Evolutionary conservation across 495 filamentous ascomycete species (phyloP).

Genomic region (Clohesyomyces aquaticus): DNA sequence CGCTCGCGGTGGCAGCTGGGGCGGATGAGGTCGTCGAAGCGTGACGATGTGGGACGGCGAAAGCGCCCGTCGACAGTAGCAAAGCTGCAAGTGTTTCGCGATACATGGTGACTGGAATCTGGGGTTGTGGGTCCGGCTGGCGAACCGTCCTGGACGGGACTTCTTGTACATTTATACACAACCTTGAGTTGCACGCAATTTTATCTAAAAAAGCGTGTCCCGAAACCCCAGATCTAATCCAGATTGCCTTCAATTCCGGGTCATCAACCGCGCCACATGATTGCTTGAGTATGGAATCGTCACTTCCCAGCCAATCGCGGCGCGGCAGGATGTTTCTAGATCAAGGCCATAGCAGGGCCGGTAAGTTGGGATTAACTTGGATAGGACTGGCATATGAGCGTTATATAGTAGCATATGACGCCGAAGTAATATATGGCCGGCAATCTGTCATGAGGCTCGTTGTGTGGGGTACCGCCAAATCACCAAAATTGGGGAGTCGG

Average conservation of each 20-base stretch:
- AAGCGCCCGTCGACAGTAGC: constrained; percentile 15
- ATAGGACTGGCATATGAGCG: constrained; percentile 20
- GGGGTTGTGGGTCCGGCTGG: constrained; percentile 6
- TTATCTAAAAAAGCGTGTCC: neutral
- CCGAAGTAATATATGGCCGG: constrained; percentile 27
- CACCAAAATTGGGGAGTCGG: constrained; percentile 12
- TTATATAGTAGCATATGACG: constrained; percentile 26
- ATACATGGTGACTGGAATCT: no score
- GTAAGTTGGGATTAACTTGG: neutral
- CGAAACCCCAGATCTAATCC: constrained; percentile 1
- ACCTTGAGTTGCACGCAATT: neutral
- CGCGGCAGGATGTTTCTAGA: constrained; percentile 28
- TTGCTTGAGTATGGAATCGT: constrained; percentile 20
- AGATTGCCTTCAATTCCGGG: constrained; percentile 3
- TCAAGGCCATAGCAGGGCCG: constrained; percentile 26
- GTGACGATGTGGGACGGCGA: constrained; percentile 13
- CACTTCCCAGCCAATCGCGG: constrained; percentile 26
- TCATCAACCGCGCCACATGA: constrained; percentile 5
- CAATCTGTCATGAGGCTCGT: constrained; percentile 28
- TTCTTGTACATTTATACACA: neutral
- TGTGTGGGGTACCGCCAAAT: constrained; percentile 15
- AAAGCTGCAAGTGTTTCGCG: constrained; percentile 13
- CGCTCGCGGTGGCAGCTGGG: constrained; percentile 1
- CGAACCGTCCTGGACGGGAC: neutral
- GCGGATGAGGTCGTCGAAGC: neutral